A percentile compares a stretch with the other conserved stretches of the same genome.
Evolutionary conservation across 306 rosid species (phyloP).

Genomic region (Mucuna pruriens): DNA sequence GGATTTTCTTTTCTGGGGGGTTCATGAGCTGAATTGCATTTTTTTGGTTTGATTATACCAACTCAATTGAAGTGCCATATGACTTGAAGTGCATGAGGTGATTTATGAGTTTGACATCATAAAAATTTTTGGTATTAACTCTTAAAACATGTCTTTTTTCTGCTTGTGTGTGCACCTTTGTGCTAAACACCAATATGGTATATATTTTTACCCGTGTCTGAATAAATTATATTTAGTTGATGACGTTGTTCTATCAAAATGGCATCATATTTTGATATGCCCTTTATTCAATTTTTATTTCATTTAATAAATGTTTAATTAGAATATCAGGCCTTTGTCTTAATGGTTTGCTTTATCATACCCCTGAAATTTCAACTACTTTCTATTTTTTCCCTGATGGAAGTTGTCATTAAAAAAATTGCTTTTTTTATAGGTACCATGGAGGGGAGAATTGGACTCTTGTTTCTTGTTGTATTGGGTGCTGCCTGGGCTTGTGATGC

Average conservation of each 20-base stretch:
- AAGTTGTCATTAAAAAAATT: neutral
- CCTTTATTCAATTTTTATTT: neutral
- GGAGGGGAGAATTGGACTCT: slow-evolving; percentile 57
- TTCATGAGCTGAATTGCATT: neutral
- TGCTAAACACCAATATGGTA: neutral
- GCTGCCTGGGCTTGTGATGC: slow-evolving; percentile 68
- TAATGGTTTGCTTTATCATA: neutral
- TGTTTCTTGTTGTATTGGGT: slow-evolving; percentile 59
- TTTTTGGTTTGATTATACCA: neutral
- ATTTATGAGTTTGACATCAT: neutral
- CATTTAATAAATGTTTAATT: neutral
- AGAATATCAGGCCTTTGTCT: neutral
- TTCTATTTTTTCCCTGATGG: neutral
- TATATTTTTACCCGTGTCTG: neutral
- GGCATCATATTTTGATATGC: slow-evolving; percentile 9
- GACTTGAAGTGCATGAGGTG: neutral
- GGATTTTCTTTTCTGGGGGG: neutral
- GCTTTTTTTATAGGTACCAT: slow-evolving; percentile 51
- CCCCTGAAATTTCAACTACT: neutral
- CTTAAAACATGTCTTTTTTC: neutral
- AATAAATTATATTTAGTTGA: neutral
- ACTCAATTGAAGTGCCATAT: neutral
- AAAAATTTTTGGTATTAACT: neutral
- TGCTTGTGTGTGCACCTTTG: neutral
- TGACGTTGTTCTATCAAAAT: neutral